A percentile compares a stretch with the other conserved stretches of the same genome.
These are phyloP conservation scores for Ophiostoma perfectum DNA, from an alignment of 2,329 filamentous ascomycete species.

Conservation along the genomic window DNA sequence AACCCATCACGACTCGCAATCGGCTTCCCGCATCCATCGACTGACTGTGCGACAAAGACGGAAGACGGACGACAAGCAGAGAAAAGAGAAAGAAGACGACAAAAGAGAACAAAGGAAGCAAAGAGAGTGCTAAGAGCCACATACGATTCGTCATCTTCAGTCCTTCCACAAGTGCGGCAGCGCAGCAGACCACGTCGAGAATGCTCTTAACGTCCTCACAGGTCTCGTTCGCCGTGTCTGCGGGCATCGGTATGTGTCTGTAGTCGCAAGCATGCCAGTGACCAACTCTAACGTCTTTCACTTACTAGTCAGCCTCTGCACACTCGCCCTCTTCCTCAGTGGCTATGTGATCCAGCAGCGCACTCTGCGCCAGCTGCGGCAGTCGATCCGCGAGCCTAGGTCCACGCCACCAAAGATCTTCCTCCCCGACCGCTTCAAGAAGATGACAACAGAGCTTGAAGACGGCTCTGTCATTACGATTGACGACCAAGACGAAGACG, in stretches of 20 bases:
- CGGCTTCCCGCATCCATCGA: background rate
- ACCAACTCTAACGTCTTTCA: background rate
- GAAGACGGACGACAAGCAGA: background rate
- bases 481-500: slow-evolving; percentile 28
- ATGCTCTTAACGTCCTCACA: slow-evolving; percentile 64
- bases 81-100: background rate
- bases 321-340: slow-evolving; percentile 75
- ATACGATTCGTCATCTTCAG: too few relatives aligned
- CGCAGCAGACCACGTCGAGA: background rate
- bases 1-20: background rate
- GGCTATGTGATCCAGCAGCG: slow-evolving; percentile 85
- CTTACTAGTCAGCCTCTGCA: slow-evolving; percentile 64
- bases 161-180: too few relatives aligned
- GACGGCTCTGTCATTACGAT: slow-evolving; percentile 43
- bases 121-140: too few relatives aligned
- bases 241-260: slow-evolving; percentile 51
- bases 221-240: slow-evolving; percentile 63
- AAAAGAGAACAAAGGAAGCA: background rate
- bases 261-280: background rate
- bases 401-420: slow-evolving; percentile 45
- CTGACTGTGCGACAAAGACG: background rate
- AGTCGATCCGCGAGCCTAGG: slow-evolving; percentile 56
- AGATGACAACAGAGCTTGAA: slow-evolving; percentile 41
- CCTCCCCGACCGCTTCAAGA: slow-evolving; percentile 47
- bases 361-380: slow-evolving; percentile 70